Evolutionary conservation across 2,329 filamentous ascomycete species (phyloP), one percentile per base, ranked within the genome.

Genomic region (Talaromyces sp.): DNA sequence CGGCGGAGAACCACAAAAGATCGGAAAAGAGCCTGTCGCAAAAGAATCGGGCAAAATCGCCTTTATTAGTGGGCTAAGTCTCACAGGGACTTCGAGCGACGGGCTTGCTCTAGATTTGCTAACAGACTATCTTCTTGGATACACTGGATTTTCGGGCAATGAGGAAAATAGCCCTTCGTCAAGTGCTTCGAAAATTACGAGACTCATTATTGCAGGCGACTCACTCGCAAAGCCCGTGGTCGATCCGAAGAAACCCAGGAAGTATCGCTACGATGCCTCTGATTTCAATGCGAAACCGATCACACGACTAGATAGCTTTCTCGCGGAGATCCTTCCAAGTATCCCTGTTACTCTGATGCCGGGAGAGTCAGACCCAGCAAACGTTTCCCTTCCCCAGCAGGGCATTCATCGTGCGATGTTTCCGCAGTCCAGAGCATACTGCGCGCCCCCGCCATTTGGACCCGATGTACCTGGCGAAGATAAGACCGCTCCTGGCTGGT

Each of bases 401-500:
- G 88, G 90, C 1, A 89, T 99, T 45, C 94, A 99, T 72, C 80
- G 89, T 4, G 93, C 94, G 55, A 91, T 99, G 84, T 94, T 99
- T 64, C 89, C 91, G 0, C 80, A 82, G 8, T 80, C 90, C 16
- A 82, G 91, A 57, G 77, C 82, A 7, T 99, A 90, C 68, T 82
- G 70, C 20, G 63, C 75, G 22, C 69, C 71, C 5, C 68, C 71
- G 16, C 59, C 61, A 11, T 60, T 5, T 27, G 24, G 24, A 9
- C 24, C 24, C 24, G 24, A 27, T 27, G 5, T 5, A 4, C 24
- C 70, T 4, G 69, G 65, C 10, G 68, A 69, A 2, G 65, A 70
- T 17, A 67, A 66, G 11, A 56, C 63, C 8, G 77, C 84, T 44
- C 75, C 83, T 0, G 86, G 88, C 17, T 96, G 91, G 87, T 86